These are phyloP conservation scores for Claviceps arundinis DNA, from an alignment of 2,329 filamentous ascomycete genomes.

Conservation along the genomic window DNA sequence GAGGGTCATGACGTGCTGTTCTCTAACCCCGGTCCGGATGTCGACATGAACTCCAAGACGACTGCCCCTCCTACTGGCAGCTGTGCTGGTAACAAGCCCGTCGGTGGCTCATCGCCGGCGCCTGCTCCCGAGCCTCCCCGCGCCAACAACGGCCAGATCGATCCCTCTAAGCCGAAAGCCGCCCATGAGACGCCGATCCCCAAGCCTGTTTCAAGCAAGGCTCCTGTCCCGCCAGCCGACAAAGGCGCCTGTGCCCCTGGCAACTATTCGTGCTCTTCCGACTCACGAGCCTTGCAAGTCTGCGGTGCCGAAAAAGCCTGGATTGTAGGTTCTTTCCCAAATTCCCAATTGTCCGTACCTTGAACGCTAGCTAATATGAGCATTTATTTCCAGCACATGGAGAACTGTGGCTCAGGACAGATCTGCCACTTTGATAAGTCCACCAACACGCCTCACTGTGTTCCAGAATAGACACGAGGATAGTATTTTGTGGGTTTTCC, in stretches of 20 bases:
- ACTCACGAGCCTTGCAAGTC: background rate
- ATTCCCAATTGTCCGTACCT: too few relatives aligned
- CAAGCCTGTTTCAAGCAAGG: background rate
- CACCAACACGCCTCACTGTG: constrained; percentile 2
- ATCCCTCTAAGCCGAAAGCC: background rate
- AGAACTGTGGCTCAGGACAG: background rate
- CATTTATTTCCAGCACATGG: background rate
- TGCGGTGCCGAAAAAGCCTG: background rate
- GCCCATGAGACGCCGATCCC: background rate
- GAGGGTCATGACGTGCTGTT: constrained; percentile 45
- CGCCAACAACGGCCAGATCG: constrained; percentile 1
- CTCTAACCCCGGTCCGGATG: constrained; percentile 46
- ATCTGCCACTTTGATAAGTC: background rate
- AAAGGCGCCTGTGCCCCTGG: constrained; percentile 1
- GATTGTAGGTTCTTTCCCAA: background rate
- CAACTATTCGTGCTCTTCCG: background rate
- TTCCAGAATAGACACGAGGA: background rate
- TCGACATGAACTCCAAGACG: constrained; percentile 11
- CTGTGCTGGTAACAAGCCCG: background rate
- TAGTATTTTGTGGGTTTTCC: too few relatives aligned
- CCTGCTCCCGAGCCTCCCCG: background rate
- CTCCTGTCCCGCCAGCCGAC: background rate
- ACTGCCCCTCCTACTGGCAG: background rate
- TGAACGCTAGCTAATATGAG: background rate
- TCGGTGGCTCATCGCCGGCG: background rate